Conservation (phyloP, 148 eudicot species). For the Chenopodium quinoa region DNA sequence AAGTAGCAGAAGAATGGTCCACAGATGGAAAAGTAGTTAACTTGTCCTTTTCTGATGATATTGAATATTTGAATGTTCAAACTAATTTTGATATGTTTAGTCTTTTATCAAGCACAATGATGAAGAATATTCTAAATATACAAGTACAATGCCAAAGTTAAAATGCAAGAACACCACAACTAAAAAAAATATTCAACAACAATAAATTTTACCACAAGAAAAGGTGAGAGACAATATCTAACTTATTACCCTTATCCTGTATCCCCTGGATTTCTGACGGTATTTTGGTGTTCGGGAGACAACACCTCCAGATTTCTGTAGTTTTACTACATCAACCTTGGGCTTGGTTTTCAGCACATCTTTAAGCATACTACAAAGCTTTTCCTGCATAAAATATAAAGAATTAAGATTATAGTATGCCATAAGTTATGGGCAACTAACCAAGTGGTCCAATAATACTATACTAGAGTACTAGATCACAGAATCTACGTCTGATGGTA, state of each 20-base stretch:
- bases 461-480: not conserved
- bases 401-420: slow-evolving; percentile 15
- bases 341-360: slow-evolving; percentile 75
- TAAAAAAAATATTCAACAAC: not conserved
- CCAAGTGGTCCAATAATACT: not conserved
- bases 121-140: not conserved
- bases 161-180: not conserved
- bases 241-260: slow-evolving; percentile 64
- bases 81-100: not conserved
- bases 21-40: not conserved
- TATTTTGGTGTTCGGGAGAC: slow-evolving; percentile 67
- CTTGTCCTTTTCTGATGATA: not conserved
- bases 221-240: not conserved
- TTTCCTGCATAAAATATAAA: slow-evolving; percentile 57
- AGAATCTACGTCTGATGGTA: not conserved
- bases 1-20: not conserved
- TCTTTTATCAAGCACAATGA: not conserved
- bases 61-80: not conserved
- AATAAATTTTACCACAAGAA: not conserved
- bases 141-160: not conserved
- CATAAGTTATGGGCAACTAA: not conserved
- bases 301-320: slow-evolving; percentile 96
- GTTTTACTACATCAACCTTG: slow-evolving; percentile 94
- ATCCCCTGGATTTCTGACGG: slow-evolving; percentile 73
- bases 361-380: slow-evolving; percentile 91